Evolutionary conservation across 352 stramenopile genomes (phyloP).

Genomic region (Pythium scleroteichum): DNA sequence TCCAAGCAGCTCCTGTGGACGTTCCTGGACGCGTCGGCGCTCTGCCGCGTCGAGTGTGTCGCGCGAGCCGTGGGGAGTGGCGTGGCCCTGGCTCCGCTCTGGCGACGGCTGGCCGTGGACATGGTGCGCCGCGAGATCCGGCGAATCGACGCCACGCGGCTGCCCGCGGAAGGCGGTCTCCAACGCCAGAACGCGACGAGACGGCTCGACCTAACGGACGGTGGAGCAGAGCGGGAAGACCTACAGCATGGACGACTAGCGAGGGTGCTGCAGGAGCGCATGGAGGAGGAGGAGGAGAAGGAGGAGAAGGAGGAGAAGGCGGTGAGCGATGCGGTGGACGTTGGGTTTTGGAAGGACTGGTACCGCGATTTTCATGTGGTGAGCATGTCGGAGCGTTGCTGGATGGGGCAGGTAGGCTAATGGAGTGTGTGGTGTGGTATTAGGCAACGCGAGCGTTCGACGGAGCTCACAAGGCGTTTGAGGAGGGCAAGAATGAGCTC

Average conservation of each 20-base stretch:
- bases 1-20: slow-evolving; percentile 65
- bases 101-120: slow-evolving; percentile 34
- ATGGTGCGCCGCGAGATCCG: slow-evolving; percentile 17
- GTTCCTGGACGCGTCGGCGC: slow-evolving; percentile 46
- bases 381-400: too few relatives aligned
- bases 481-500: slow-evolving; percentile 36
- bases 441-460: slow-evolving; percentile 40
- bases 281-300: slow-evolving; percentile 4
- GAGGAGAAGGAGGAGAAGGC: background rate
- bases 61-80: slow-evolving; percentile 32
- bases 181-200: slow-evolving; percentile 24
- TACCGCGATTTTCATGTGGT: slow-evolving; percentile 58
- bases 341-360: slow-evolving; percentile 53
- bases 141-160: slow-evolving; percentile 5
- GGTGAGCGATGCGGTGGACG: slow-evolving; percentile 11
- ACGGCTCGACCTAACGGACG: slow-evolving; percentile 4
- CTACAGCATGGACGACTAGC: too few relatives aligned
- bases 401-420: too few relatives aligned
- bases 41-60: slow-evolving; percentile 53
- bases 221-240: background rate
- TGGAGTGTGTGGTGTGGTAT: too few relatives aligned
- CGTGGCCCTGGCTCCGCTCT: slow-evolving; percentile 40
- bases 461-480: slow-evolving; percentile 38
- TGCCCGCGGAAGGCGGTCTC: slow-evolving; percentile 9
- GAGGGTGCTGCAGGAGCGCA: too few relatives aligned